These are phyloP conservation scores for Trypanosoma scelopori DNA, from an alignment of 208 protist species.

Conservation along the genomic window DNA sequence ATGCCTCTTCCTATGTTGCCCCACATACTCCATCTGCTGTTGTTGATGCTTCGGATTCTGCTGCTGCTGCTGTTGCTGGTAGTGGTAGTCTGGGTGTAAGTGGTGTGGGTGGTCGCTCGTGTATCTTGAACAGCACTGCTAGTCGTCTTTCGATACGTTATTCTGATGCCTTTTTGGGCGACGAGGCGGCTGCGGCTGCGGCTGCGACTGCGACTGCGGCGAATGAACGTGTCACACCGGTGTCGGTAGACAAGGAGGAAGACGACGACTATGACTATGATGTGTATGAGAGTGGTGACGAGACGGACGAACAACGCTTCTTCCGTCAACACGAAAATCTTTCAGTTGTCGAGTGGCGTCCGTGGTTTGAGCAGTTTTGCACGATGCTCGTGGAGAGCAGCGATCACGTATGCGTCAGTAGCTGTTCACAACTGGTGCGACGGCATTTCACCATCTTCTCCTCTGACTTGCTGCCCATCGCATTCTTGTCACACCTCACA, in stretches of 20 bases:
- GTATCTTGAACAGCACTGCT: no score
- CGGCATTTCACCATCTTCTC: conserved; percentile 65
- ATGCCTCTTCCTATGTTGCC: not conserved
- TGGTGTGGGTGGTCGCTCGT: no score
- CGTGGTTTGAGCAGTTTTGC: conserved; percentile 75
- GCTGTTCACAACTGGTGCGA: conserved; percentile 55
- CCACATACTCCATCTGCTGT: not conserved
- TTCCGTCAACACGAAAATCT: conserved; percentile 55
- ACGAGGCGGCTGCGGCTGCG: not conserved
- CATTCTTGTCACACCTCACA: conserved; percentile 66
- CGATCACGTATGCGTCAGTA: conserved; percentile 49
- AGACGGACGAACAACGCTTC: conserved; percentile 28
- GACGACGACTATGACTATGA: conserved; percentile 19
- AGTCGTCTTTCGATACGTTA: not conserved
- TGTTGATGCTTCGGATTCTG: not conserved
- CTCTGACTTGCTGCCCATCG: conserved; percentile 68
- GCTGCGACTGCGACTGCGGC: no score
- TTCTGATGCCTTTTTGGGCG: conserved; percentile 1
- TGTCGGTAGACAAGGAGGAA: not conserved
- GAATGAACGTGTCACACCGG: not conserved
- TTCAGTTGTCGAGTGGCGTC: conserved; percentile 44
- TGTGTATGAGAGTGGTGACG: conserved; percentile 13
- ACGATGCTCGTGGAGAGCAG: conserved; percentile 56
- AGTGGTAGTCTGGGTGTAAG: not conserved
- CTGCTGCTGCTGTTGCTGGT: not conserved